Percentiles rank a stretch among this genome's conserved stretches.
Conservation (phyloP, 176 grass and related monocot species). For the Oryza brachyantha region DNA sequence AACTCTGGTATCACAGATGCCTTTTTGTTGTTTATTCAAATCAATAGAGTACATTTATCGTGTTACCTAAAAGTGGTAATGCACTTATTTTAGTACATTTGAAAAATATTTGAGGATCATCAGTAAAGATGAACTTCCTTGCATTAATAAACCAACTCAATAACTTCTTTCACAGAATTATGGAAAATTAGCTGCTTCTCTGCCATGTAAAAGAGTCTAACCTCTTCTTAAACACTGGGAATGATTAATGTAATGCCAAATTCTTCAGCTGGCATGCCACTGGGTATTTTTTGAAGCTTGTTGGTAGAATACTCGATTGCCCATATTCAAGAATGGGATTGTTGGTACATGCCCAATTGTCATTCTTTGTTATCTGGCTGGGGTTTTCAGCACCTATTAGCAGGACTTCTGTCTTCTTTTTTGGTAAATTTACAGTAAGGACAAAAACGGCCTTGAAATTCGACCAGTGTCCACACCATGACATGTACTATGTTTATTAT, state of each 20-base stretch:
- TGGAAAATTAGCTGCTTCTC: not conserved
- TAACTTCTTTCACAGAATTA: conserved; percentile 1
- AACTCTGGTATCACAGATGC: not conserved
- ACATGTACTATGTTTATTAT: not conserved
- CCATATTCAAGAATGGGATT: not conserved
- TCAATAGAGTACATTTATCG: conserved; percentile 12
- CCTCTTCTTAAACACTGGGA: not conserved
- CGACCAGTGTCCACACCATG: not conserved
- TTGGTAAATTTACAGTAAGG: not conserved
- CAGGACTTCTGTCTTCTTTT: not conserved
- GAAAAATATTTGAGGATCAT: not conserved
- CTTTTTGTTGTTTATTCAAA: conserved; percentile 25
- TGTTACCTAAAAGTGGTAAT: not conserved
- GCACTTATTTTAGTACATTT: not conserved
- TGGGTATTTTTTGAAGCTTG: not conserved
- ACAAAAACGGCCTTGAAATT: conserved; percentile 1
- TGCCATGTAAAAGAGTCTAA: conserved; percentile 8
- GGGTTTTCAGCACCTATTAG: not conserved
- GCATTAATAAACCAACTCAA: not conserved
- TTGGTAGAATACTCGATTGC: not conserved
- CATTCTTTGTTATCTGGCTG: not conserved
- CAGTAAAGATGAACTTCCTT: not conserved
- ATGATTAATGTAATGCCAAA: conserved; percentile 5
- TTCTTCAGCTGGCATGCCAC: not conserved
- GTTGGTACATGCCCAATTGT: not conserved